Conservation (phyloP, 345 rosid genomes). For the Ailanthus altissimus region DNA sequence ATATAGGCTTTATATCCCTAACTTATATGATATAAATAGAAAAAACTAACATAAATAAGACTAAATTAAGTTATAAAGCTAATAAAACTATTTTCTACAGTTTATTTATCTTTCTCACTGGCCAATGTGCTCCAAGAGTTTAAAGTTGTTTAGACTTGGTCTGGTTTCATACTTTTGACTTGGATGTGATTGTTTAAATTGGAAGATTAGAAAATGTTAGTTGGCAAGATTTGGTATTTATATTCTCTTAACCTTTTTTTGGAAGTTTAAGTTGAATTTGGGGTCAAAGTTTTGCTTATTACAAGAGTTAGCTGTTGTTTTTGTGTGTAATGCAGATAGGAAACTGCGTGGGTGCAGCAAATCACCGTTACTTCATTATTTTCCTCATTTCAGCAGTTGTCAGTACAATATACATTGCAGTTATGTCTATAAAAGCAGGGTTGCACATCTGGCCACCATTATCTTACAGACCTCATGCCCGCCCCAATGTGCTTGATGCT, state of each 20-base stretch:
- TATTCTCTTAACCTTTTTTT: background rate
- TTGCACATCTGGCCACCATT: constrained; percentile 58
- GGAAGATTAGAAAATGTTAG: background rate
- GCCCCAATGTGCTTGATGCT: constrained; percentile 20
- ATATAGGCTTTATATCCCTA: too few species aligned
- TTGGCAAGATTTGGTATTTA: background rate
- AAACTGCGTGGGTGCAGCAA: constrained; percentile 89
- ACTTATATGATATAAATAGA: too few species aligned
- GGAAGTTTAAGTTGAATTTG: background rate
- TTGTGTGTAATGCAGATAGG: constrained; percentile 71
- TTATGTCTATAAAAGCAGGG: constrained; percentile 48
- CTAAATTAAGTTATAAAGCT: too few species aligned
- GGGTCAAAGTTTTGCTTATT: background rate
- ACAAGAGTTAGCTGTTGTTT: background rate
- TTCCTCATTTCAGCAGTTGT: constrained; percentile 72
- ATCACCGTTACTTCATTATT: constrained; percentile 60
- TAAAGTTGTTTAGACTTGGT: background rate
- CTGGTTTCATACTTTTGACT: background rate
- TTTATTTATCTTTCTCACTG: background rate
- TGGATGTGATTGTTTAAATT: too few species aligned
- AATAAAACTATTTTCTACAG: background rate
- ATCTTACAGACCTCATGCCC: constrained; percentile 16
- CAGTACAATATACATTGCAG: constrained; percentile 48
- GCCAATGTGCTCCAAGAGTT: background rate
- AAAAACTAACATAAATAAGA: too few species aligned